Percentiles rank a stretch among this genome's conserved stretches.
phyloP scores from a whole-genome alignment of 2,329 filamentous ascomycete species.

The Curvularia spicifera region DNA sequence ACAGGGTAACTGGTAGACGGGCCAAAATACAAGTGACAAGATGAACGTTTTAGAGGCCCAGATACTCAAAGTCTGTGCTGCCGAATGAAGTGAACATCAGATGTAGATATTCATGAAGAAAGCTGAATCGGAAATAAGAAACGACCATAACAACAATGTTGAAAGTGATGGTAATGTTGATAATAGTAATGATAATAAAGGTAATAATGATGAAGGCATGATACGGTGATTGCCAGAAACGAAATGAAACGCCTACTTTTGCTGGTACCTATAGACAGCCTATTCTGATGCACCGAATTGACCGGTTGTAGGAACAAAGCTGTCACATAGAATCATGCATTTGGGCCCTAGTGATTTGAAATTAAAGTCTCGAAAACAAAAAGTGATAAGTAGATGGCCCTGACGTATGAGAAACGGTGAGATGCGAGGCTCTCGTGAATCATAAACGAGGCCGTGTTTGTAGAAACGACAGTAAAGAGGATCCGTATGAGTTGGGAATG shows the following conservation, averaged over 20 bases:
- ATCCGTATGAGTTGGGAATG: not conserved
- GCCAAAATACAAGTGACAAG: not conserved
- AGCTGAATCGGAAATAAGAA: not conserved
- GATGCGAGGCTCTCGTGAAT: not conserved
- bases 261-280: not conserved
- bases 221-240: not conserved
- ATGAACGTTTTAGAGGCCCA: not conserved
- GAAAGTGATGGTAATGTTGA: not conserved
- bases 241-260: not conserved
- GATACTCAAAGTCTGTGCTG: not conserved
- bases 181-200: not conserved
- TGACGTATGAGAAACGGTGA: not conserved
- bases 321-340: not conserved
- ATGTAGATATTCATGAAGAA: constrained; percentile 3
- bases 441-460: constrained; percentile 1
- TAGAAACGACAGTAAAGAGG: not conserved
- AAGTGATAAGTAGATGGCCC: not conserved
- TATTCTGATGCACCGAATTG: not conserved
- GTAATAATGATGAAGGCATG: not conserved
- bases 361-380: not conserved
- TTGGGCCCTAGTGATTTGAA: not conserved
- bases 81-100: not conserved
- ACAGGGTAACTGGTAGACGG: not conserved
- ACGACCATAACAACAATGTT: not conserved
- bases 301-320: not conserved